phyloP scores from a whole-genome alignment of 768 basidiomycete species.

The Rhodosporidiobolus odoratus region DNA sequence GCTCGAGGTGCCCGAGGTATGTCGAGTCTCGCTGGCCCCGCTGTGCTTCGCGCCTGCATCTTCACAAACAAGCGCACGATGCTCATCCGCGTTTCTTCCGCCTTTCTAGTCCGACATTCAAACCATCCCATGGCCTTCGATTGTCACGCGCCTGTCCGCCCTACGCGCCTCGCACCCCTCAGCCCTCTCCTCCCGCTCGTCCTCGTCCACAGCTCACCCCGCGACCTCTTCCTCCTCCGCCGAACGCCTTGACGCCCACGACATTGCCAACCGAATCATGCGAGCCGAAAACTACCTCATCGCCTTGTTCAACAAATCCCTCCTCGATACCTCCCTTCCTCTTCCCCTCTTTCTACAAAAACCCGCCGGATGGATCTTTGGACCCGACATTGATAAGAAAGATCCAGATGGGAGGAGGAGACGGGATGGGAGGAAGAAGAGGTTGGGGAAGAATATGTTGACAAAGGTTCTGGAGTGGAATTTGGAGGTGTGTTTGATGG shows the following conservation, averaged over 20 bases:
- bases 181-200: conserved; percentile 69
- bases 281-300: conserved; percentile 98
- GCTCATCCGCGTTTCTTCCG: not conserved
- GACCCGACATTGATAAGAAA: conserved; percentile 46
- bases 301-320: conserved; percentile 92
- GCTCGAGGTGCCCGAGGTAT: conserved; percentile 87
- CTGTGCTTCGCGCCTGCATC: too few relatives aligned
- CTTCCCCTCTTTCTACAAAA: conserved; percentile 52
- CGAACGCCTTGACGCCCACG: conserved; percentile 90
- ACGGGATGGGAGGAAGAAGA: conserved; percentile 7
- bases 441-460: conserved; percentile 61
- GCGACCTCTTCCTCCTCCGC: conserved; percentile 48
- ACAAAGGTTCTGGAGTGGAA: conserved; percentile 97
- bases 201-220: too few relatives aligned
- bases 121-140: conserved; percentile 92
- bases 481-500: conserved; percentile 87
- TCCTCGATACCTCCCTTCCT: conserved; percentile 81
- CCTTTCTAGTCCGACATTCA: conserved; percentile 78
- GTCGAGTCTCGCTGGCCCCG: conserved; percentile 33
- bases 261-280: conserved; percentile 95
- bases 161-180: conserved; percentile 91
- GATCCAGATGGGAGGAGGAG: conserved; percentile 47
- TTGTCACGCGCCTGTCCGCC: conserved; percentile 79
- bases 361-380: conserved; percentile 33
- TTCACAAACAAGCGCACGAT: too few relatives aligned